Evolutionary conservation across 1,139 yeast genomes (phyloP).

Genomic region (Suhomyces maxii): DNA sequence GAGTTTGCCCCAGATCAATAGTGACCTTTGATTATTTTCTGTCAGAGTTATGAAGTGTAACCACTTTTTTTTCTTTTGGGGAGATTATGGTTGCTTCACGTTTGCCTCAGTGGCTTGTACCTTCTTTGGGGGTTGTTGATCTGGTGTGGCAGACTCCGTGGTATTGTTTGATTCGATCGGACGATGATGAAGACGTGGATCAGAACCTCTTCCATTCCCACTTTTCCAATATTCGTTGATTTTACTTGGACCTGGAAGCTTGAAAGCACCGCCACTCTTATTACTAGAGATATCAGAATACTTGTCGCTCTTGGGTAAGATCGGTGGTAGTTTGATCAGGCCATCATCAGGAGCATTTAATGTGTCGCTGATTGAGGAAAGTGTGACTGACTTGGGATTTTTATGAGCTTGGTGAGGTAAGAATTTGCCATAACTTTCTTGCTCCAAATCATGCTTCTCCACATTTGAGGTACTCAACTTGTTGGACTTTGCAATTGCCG

Average conservation of each 20-base stretch:
- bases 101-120: slow-evolving; percentile 4
- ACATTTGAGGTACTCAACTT: slow-evolving; percentile 15
- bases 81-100: background rate
- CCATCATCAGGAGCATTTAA: background rate
- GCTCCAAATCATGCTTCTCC: slow-evolving; percentile 11
- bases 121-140: slow-evolving; percentile 9
- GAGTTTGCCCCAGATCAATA: too few relatives aligned
- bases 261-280: background rate
- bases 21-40: too few relatives aligned
- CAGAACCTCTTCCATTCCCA: background rate
- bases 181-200: slow-evolving; percentile 2
- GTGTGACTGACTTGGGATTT: slow-evolving; percentile 2
- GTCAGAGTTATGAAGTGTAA: too few relatives aligned
- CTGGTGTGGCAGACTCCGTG: background rate
- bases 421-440: background rate
- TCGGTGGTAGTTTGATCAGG: slow-evolving; percentile 8
- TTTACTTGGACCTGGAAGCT: slow-evolving; percentile 12
- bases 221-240: slow-evolving; percentile 8
- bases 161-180: background rate
- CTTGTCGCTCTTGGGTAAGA: slow-evolving; percentile 2
- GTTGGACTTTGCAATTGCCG: background rate
- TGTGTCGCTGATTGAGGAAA: slow-evolving; percentile 13
- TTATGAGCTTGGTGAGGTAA: background rate
- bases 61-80: background rate
- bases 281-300: background rate